phyloP scores from a whole-genome alignment of 352 stramenopile genomes.

The Globisporangium megalacanthum region DNA sequence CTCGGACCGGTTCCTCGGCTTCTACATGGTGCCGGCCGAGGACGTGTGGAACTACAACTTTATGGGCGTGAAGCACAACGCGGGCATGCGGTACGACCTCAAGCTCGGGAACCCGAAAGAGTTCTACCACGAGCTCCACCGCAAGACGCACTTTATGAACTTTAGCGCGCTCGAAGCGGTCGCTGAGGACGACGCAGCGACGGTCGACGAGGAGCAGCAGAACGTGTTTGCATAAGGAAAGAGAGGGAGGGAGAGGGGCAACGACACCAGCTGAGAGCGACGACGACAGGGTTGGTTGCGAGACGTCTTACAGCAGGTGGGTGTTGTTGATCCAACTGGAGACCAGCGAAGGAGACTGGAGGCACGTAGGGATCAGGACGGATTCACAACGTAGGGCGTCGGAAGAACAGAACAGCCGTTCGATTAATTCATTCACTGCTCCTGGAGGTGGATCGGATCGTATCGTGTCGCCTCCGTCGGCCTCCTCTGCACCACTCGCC shows the following conservation, averaged over 20 bases:
- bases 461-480: no score
- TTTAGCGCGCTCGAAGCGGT: slow-evolving; percentile 97
- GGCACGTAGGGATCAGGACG: no score
- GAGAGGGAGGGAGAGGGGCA: slow-evolving; percentile 1
- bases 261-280: no score
- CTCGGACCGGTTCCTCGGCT: slow-evolving; percentile 98
- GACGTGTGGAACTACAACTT: slow-evolving; percentile 99
- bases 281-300: no score
- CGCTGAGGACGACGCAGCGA: slow-evolving; percentile 80
- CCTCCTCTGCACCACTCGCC: no score
- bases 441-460: no score
- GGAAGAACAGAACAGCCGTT: no score
- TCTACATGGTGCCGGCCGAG: slow-evolving; percentile 99
- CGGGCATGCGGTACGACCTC: slow-evolving; percentile 97
- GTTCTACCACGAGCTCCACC: slow-evolving; percentile 99
- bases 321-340: no score
- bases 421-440: no score
- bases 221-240: slow-evolving; percentile 64
- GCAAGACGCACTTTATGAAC: slow-evolving; percentile 99
- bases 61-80: slow-evolving; percentile 98
- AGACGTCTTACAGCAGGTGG: no score
- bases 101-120: slow-evolving; percentile 98
- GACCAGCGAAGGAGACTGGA: no score
- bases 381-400: no score
- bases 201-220: slow-evolving; percentile 91